Evolutionary conservation across 2,329 filamentous ascomycete species (phyloP), one percentile per base, ranked within the genome.

Genomic region (Neopestalotiopsis sp.): DNA sequence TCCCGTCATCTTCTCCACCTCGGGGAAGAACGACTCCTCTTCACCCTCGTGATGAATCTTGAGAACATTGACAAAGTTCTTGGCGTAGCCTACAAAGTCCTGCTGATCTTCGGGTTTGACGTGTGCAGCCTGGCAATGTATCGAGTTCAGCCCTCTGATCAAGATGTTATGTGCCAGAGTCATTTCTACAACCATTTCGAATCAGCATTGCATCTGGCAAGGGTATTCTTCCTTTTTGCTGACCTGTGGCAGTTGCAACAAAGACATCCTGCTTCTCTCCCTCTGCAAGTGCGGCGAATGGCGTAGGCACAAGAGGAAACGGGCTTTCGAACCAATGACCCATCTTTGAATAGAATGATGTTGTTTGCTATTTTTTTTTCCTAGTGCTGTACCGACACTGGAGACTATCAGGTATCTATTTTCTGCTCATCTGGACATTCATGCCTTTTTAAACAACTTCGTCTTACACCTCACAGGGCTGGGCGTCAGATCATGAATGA

Each of bases 21-120:
- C 72, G 0, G 81, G 80, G 69, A 85, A 84, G 56, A 83, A 74
- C 30, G 70, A 49, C 2, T 69, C 71, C 65, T 85, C 83, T 69
- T 85, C 83, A 0, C 71, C 67, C 1, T 75, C 66, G 69, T 85
- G 82, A 69, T 85, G 84, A 13, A 78, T 71, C 42, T 79, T 70
- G 2, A 84, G 38, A 1, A 67, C 65, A 2, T 67, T 71, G 34
- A 75, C 67, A 76, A 82, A 83, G 14, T 74, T 72, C 12, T 71
- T 52, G 0, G 78, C 76, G 69, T 80, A 83, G 40, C 75, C 71
- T 13, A 75, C 70, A 69, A 83, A 81, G 42, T 75, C 71, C 4
- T 72, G 61, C n/a, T 77, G 74, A 61, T 84, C 80, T 30, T 78
- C 72, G 10, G 45, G 14, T 17, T 76, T 72, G 7, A 84, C 74